Conservation (phyloP, 768 basidiomycete genomes). For the Amylocystis lapponica region DNA sequence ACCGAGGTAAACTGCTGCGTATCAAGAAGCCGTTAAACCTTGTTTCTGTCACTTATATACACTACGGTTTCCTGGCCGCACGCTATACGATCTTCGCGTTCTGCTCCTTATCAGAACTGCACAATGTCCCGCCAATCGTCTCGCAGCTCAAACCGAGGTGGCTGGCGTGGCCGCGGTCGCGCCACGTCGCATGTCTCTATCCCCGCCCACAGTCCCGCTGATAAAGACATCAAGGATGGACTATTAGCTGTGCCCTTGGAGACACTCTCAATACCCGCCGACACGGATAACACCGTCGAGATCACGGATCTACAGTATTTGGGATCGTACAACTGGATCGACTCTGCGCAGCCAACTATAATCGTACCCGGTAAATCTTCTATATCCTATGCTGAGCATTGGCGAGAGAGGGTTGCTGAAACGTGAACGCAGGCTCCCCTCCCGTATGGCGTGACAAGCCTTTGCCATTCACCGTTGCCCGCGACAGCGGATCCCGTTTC, state of each 20-base stretch:
- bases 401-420: not conserved
- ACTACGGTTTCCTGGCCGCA: no score
- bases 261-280: conserved; percentile 3
- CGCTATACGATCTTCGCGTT: no score
- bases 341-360: conserved; percentile 39
- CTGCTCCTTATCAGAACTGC: no score
- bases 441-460: conserved; percentile 45
- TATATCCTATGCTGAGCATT: not conserved
- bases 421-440: conserved; percentile 44
- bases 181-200: no score
- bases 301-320: conserved; percentile 33
- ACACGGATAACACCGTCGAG: conserved; percentile 2
- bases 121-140: no score
- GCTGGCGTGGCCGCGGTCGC: no score
- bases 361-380: conserved; percentile 40
- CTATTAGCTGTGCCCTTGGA: conserved; percentile 4
- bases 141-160: no score
- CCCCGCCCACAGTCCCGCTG: no score
- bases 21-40: no score
- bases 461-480: conserved; percentile 47
- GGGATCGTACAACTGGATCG: conserved; percentile 53
- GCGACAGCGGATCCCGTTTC: conserved; percentile 44
- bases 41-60: no score
- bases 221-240: no score
- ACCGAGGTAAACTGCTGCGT: no score